A percentile compares a stretch with the other conserved stretches of the same genome.
Evolutionary conservation across 371 early-diverging fungal genomes (phyloP).

Genomic region (Apophysomyces sp.): DNA sequence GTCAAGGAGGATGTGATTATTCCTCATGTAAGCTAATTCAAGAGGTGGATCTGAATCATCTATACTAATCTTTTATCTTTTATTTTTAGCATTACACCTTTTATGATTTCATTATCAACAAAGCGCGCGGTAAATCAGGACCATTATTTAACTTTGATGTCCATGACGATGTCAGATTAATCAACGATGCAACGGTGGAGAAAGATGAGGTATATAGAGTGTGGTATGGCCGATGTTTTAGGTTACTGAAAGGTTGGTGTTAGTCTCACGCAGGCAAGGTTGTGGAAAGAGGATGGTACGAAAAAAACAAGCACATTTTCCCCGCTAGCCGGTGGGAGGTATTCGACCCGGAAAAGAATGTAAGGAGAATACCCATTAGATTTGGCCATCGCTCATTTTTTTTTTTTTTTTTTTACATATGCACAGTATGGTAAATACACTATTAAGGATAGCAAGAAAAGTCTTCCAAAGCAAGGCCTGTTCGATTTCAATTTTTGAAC

Average conservation of each 20-base stretch:
- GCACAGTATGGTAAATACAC: conserved; percentile 86
- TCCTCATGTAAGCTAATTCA: conserved; percentile 86
- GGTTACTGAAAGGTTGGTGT: neutral
- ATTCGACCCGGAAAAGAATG: conserved; percentile 86
- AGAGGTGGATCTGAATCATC: too few species aligned
- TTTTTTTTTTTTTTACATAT: conserved; percentile 1
- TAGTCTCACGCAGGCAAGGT: conserved; percentile 96
- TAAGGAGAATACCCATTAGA: conserved; percentile 19
- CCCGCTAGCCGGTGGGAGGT: conserved; percentile 95
- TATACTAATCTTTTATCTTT: too few species aligned
- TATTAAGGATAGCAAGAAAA: conserved; percentile 50
- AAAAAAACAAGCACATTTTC: conserved; percentile 95
- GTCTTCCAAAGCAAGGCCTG: neutral
- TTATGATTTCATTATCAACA: conserved; percentile 96
- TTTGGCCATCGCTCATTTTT: conserved; percentile 1
- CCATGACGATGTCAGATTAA: conserved; percentile 89
- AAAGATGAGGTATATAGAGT: conserved; percentile 71
- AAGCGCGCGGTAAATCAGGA: conserved; percentile 94
- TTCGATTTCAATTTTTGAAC: neutral
- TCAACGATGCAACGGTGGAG: conserved; percentile 84
- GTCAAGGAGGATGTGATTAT: conserved; percentile 96
- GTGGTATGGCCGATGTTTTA: neutral
- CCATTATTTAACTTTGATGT: conserved; percentile 94
- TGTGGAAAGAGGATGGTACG: conserved; percentile 92
- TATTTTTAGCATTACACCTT: conserved; percentile 86